Evolutionary conservation across 768 basidiomycete species (phyloP).

Genomic region (Mycena epipterygia): DNA sequence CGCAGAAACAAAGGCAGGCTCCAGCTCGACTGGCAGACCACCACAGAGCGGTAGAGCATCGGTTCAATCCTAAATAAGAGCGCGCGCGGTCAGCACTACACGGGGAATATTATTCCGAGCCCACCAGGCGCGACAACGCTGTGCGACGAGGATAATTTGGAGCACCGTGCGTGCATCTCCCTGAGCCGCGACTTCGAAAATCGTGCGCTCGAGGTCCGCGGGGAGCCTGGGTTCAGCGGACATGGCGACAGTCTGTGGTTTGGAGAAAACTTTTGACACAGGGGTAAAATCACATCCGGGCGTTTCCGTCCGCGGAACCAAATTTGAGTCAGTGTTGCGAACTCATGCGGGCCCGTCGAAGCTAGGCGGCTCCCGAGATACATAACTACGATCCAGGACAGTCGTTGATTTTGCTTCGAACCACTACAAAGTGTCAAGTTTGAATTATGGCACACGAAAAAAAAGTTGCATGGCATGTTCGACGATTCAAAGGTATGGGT

Average conservation of each 20-base stretch:
- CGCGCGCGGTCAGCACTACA: too few relatives aligned
- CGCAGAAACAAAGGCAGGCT: slow-evolving; percentile 19
- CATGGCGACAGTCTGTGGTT: background rate
- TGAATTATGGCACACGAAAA: too few relatives aligned
- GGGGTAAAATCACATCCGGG: slow-evolving; percentile 12
- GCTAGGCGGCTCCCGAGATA: too few relatives aligned
- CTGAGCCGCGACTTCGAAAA: slow-evolving; percentile 20
- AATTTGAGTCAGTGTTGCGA: slow-evolving; percentile 33
- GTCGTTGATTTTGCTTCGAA: too few relatives aligned
- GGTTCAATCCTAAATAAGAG: slow-evolving; percentile 24
- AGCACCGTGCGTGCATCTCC: slow-evolving; percentile 10
- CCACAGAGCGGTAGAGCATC: slow-evolving; percentile 28
- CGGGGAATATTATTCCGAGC: slow-evolving; percentile 7
- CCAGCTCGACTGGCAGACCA: slow-evolving; percentile 32
- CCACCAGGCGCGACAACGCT: slow-evolving; percentile 28
- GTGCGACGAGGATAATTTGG: slow-evolving; percentile 32
- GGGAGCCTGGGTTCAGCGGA: slow-evolving; percentile 25
- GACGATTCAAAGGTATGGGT: too few relatives aligned
- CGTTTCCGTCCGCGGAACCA: slow-evolving; percentile 25
- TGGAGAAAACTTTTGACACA: background rate
- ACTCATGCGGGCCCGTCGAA: too few relatives aligned
- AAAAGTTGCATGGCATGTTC: too few relatives aligned
- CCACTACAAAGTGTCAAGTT: too few relatives aligned
- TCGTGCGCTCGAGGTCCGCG: slow-evolving; percentile 28
- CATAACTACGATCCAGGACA: too few relatives aligned